phyloP scores from a whole-genome alignment of 495 filamentous ascomycete genomes.

The Margaritispora aquatica region DNA sequence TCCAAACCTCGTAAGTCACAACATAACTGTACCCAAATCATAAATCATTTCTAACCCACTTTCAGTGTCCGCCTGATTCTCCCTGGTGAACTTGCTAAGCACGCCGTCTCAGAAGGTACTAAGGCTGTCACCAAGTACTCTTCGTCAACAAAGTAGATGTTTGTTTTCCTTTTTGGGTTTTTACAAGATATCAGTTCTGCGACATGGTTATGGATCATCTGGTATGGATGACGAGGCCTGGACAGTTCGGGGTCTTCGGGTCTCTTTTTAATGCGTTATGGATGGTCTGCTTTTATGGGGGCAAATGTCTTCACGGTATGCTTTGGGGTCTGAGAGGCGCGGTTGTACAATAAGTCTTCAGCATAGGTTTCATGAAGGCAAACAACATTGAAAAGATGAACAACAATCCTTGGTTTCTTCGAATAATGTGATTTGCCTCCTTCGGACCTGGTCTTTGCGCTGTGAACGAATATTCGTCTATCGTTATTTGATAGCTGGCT shows the following conservation, averaged over 20 bases:
- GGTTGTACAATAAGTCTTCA: constrained; percentile 75
- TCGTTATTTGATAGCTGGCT: too few relatives aligned
- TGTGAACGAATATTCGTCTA: too few relatives aligned
- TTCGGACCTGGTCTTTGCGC: neutral
- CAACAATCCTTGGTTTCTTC: constrained; percentile 1
- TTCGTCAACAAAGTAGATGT: constrained; percentile 92
- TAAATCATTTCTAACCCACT: constrained; percentile 15
- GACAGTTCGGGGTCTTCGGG: constrained; percentile 60
- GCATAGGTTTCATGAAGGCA: constrained; percentile 50
- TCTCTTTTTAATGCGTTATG: constrained; percentile 86
- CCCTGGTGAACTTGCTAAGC: constrained; percentile 97
- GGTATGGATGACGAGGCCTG: constrained; percentile 51
- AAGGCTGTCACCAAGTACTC: constrained; percentile 99
- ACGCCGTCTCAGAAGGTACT: constrained; percentile 98
- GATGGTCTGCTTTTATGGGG: constrained; percentile 75
- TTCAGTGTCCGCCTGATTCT: constrained; percentile 85
- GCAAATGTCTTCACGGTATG: constrained; percentile 69
- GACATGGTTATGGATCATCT: constrained; percentile 51
- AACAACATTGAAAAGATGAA: constrained; percentile 29
- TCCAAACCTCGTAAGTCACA: constrained; percentile 81
- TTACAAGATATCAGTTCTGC: constrained; percentile 39
- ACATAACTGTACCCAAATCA: neutral
- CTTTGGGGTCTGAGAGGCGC: constrained; percentile 59
- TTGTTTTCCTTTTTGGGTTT: constrained; percentile 31
- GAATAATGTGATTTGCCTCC: neutral